A percentile compares a stretch with the other conserved stretches of the same genome.
Conservation (phyloP, 2,329 filamentous ascomycete species). For the Apiospora koreana region DNA sequence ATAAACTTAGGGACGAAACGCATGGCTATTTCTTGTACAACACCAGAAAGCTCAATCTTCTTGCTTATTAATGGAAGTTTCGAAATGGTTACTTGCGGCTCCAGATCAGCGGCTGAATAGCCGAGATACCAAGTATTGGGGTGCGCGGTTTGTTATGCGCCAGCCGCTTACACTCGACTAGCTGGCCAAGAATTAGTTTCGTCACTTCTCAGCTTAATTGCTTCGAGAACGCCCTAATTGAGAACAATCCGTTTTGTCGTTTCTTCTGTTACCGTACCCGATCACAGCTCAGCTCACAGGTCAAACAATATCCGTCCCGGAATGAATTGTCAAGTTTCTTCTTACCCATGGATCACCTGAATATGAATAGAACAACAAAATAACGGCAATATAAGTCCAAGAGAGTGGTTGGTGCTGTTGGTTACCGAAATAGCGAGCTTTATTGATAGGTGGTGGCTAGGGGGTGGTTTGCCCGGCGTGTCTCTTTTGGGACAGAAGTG, state of each 20-base stretch:
- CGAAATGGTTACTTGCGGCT: not conserved
- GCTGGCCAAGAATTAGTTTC: not conserved
- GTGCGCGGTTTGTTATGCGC: not conserved
- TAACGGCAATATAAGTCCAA: not conserved
- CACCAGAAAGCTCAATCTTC: not conserved
- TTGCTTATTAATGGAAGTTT: not conserved
- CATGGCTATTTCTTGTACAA: not conserved
- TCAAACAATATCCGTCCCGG: not conserved
- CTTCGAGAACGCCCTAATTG: not conserved
- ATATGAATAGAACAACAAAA: not conserved
- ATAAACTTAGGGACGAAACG: not conserved
- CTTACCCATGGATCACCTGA: not conserved
- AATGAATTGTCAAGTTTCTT: not conserved
- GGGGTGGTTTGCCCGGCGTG: not conserved
- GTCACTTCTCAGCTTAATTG: constrained; percentile 4
- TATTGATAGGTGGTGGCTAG: not conserved
- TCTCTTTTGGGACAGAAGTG: not conserved
- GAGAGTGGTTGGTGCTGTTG: not conserved
- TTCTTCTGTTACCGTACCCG: not conserved
- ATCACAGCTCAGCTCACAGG: not conserved
- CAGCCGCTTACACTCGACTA: not conserved
- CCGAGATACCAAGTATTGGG: not conserved
- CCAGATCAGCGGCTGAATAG: not conserved
- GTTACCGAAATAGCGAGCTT: not conserved
- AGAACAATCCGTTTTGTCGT: not conserved